Conservation (phyloP, 164 flowering plant genomes). For the Cinnamomum chago region DNA sequence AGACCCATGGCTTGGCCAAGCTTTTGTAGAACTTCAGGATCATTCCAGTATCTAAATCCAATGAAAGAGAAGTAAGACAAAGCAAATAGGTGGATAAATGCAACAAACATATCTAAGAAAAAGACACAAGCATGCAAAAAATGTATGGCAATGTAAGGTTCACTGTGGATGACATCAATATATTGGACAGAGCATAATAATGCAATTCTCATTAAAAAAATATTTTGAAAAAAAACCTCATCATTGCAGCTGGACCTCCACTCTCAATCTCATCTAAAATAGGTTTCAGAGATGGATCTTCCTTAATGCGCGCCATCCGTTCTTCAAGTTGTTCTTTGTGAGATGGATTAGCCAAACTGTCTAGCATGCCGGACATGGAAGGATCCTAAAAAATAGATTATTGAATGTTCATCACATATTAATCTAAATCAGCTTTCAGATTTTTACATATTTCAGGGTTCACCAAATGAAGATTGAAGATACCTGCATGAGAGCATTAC, state of each 20-base stretch:
- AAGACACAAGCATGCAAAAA: no score
- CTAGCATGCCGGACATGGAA: conserved; percentile 77
- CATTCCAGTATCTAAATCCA: conserved; percentile 85
- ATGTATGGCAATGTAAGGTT: no score
- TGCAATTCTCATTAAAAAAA: neutral
- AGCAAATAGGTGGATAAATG: neutral
- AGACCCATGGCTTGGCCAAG: conserved; percentile 95
- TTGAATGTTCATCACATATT: conserved; percentile 3
- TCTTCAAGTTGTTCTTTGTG: conserved; percentile 73
- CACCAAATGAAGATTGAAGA: neutral
- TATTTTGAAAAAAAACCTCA: conserved; percentile 20
- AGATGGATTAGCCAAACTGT: conserved; percentile 61
- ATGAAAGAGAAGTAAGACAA: neutral
- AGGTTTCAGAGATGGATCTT: conserved; percentile 81
- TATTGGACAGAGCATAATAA: neutral
- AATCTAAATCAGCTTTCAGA: neutral
- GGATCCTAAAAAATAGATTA: conserved; percentile 58
- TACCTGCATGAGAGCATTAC: conserved; percentile 91
- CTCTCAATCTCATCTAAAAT: conserved; percentile 83
- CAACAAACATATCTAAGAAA: neutral
- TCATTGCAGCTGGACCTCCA: conserved; percentile 97
- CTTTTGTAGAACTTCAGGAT: conserved; percentile 80
- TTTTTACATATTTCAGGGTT: neutral
- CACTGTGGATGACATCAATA: neutral
- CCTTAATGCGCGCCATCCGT: conserved; percentile 71